Conservation (phyloP, 2,329 filamentous ascomycete species). For the Fusarium pilosicola region DNA sequence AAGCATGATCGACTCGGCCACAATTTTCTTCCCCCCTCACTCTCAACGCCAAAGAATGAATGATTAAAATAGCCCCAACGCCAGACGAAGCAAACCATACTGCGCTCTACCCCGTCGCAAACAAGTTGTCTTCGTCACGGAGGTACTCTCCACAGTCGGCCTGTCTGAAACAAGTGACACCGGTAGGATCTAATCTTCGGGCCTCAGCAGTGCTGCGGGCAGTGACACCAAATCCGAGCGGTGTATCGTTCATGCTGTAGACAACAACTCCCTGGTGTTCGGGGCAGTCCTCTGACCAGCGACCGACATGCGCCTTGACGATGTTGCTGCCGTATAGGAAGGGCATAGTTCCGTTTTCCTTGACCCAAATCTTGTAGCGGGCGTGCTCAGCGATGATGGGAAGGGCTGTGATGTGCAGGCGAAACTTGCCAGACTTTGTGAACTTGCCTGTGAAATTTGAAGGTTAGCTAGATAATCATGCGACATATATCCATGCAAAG, state of each 20-base stretch:
- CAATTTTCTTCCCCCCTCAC: constrained; percentile 30
- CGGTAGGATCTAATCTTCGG: constrained; percentile 87
- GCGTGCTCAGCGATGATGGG: constrained; percentile 91
- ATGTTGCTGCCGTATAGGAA: constrained; percentile 95
- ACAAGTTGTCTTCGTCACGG: constrained; percentile 78
- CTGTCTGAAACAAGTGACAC: constrained; percentile 88
- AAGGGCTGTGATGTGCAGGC: constrained; percentile 89
- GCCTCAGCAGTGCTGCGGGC: constrained; percentile 88
- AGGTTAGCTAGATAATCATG: constrained; percentile 17
- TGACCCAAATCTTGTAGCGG: constrained; percentile 97
- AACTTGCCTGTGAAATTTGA: constrained; percentile 74
- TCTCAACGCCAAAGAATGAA: constrained; percentile 39
- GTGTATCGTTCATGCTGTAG: constrained; percentile 90
- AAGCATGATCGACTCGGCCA: constrained; percentile 29
- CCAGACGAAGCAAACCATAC: constrained; percentile 28
- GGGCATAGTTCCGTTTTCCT: constrained; percentile 95
- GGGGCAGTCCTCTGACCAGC: constrained; percentile 91
- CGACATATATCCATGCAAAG: neutral
- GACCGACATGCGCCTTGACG: constrained; percentile 75
- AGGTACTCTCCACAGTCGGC: constrained; percentile 95
- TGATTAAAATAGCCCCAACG: constrained; percentile 41
- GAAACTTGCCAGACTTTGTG: constrained; percentile 96
- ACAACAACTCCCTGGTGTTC: constrained; percentile 94
- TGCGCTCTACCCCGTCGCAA: constrained; percentile 59
- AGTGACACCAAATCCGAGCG: constrained; percentile 92